Evolutionary conservation across 2,329 filamentous ascomycete species (phyloP).

Genomic region (Trichoderma arundinaceum): DNA sequence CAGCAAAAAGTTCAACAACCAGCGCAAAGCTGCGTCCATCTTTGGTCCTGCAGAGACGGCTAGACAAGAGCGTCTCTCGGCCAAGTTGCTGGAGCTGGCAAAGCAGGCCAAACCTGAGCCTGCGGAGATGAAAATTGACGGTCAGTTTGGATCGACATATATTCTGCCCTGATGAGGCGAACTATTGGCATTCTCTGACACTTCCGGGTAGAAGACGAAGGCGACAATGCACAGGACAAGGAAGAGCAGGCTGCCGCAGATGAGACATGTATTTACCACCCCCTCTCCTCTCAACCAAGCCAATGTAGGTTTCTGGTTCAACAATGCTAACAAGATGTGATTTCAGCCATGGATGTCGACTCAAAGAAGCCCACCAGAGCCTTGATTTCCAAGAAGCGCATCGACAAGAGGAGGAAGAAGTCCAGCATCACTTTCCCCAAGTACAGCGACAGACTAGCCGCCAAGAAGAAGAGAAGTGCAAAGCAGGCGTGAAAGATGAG

Average conservation of each 20-base stretch:
- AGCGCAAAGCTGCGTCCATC: constrained; percentile 76
- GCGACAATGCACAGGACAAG: constrained; percentile 39
- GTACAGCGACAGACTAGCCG: constrained; percentile 58
- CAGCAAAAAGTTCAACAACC: constrained; percentile 81
- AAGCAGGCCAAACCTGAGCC: constrained; percentile 73
- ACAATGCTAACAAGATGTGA: constrained; percentile 12
- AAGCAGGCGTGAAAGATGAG: constrained; percentile 29
- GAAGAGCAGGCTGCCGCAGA: constrained; percentile 42
- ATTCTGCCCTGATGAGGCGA: not conserved
- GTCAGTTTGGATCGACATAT: constrained; percentile 35
- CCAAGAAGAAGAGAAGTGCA: constrained; percentile 49
- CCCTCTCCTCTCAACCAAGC: not conserved
- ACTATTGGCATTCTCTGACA: not conserved
- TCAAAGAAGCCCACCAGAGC: constrained; percentile 48
- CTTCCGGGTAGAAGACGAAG: constrained; percentile 34
- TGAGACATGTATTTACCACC: constrained; percentile 38
- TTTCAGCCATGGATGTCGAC: constrained; percentile 65
- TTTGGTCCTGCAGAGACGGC: constrained; percentile 84
- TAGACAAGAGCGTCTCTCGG: constrained; percentile 80
- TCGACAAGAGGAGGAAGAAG: constrained; percentile 64
- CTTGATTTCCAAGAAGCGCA: constrained; percentile 54
- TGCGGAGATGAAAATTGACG: constrained; percentile 57
- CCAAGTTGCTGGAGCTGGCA: constrained; percentile 82
- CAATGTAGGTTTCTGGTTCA: not conserved
- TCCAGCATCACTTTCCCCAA: constrained; percentile 65